phyloP scores from a whole-genome alignment of 164 flowering plant genomes.

The Dillenia suffruticosa region DNA sequence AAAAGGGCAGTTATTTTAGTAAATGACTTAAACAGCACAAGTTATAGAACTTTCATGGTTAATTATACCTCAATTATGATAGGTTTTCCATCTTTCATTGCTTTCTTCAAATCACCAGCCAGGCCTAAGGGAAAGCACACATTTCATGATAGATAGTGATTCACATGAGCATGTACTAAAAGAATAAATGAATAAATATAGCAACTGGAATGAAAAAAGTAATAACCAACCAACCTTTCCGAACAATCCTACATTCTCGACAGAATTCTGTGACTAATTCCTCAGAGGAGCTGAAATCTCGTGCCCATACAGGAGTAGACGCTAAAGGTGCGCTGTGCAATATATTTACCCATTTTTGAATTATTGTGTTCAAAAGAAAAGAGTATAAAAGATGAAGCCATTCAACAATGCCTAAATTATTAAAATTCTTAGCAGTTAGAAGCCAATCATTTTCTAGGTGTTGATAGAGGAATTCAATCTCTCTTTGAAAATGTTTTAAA shows the following conservation, averaged over 20 bases:
- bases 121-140: slow-evolving; percentile 50
- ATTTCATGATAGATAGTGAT: slow-evolving; percentile 2
- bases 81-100: slow-evolving; percentile 99
- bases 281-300: slow-evolving; percentile 78
- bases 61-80: slow-evolving; percentile 89
- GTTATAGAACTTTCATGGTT: background rate
- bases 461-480: too few relatives aligned
- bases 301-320: slow-evolving; percentile 95
- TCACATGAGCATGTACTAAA: slow-evolving; percentile 1
- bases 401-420: slow-evolving; percentile 4
- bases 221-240: slow-evolving; percentile 58
- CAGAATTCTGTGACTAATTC: slow-evolving; percentile 93
- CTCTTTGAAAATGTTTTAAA: too few relatives aligned
- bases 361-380: slow-evolving; percentile 1
- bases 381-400: slow-evolving; percentile 1
- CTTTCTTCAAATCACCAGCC: slow-evolving; percentile 98
- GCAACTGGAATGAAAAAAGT: background rate
- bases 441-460: too few relatives aligned
- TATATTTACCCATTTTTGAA: background rate
- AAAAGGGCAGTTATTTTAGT: too few relatives aligned
- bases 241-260: slow-evolving; percentile 94
- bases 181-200: background rate
- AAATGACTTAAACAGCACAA: too few relatives aligned
- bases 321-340: slow-evolving; percentile 78
- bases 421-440: background rate